phyloP scores from a whole-genome alignment of 805 yeast species.

The Pichia scutulata region DNA sequence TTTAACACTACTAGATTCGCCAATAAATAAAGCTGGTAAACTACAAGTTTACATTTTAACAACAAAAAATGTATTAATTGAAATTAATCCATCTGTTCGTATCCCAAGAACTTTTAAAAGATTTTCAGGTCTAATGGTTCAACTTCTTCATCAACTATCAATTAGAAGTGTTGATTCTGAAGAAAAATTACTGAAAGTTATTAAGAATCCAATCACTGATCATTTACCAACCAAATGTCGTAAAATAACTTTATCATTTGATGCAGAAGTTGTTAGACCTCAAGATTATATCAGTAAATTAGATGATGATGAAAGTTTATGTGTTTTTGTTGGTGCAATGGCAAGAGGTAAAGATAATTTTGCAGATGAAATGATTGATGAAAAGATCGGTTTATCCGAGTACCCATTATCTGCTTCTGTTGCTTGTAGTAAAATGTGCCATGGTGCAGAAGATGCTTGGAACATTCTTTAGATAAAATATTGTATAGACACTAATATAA shows the following conservation, averaged over 20 bases:
- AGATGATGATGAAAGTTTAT: constrained; percentile 85
- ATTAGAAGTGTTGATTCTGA: constrained; percentile 93
- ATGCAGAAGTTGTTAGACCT: constrained; percentile 80
- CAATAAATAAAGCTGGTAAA: constrained; percentile 94
- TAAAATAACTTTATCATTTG: constrained; percentile 85
- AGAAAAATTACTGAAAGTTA: constrained; percentile 87
- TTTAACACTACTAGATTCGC: constrained; percentile 90
- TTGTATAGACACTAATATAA: background rate
- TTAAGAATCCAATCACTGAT: constrained; percentile 94
- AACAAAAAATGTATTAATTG: constrained; percentile 88
- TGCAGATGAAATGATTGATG: constrained; percentile 96
- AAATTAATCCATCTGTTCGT: constrained; percentile 92
- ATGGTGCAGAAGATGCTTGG: constrained; percentile 99
- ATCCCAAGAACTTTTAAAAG: constrained; percentile 98
- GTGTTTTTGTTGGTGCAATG: constrained; percentile 99
- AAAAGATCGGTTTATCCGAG: constrained; percentile 90
- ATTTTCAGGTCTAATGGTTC: constrained; percentile 97
- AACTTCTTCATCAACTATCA: constrained; percentile 82
- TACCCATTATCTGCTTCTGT: constrained; percentile 96
- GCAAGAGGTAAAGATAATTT: constrained; percentile 96
- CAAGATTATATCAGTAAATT: constrained; percentile 79
- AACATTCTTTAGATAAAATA: constrained; percentile 42
- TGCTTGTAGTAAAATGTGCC: constrained; percentile 96
- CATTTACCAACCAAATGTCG: constrained; percentile 95
- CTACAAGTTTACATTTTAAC: constrained; percentile 95